Base-by-base conservation (phyloP, 2,329 filamentous ascomycete genomes). In the Penicillium sp. region DNA sequence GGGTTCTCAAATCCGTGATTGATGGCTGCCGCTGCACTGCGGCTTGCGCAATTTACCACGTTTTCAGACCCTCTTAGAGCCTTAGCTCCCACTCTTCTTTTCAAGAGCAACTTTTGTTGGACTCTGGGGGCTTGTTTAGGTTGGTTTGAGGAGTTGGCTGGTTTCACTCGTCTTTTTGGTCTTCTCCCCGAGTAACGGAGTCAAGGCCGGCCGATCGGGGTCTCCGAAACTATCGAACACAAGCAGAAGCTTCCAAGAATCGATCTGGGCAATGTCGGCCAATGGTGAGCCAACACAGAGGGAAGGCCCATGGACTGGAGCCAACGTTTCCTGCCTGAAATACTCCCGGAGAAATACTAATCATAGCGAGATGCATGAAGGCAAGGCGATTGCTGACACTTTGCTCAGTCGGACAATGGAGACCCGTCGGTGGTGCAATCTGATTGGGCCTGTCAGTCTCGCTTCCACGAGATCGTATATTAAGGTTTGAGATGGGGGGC, bases 381-480 rank as follows among this genome's bases (percentile, higher is more conserved):
- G n/a, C 41, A 55, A 30, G 19, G 21, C 5, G 35, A 41, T 9
- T 23, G 30, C 19, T 23, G 23, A 31, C 21, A n/a, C 38, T 17
- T 17, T 26, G 31, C 31, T 21, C 44, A 29, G 26, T 19, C 3
- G 15, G 15, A 13, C 44, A n/a, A 21, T 49, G 45, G 31, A 23
- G 46, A 31, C 56, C 56, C 46, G 45, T 50, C 47, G 41, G 47
- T 51, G 46, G 35, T 23, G 26, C 9, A 41, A n/a, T 21, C 30
- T 66, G 58, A 66, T 66, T 66, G 62, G 62, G 8, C 30, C 9
- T 11, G 54, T 45, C 45, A 53, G 60, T 56, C 65, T 69, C 66
- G 63, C 64, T 67, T 67, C 64, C 67, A 67, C 66, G 66, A 67
- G 62, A 65, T 66, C 58, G 58, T 65, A 47, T 64, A 65, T 60